Conservation (phyloP, 352 stramenopile species). For the Globisporangium spinosum region DNA sequence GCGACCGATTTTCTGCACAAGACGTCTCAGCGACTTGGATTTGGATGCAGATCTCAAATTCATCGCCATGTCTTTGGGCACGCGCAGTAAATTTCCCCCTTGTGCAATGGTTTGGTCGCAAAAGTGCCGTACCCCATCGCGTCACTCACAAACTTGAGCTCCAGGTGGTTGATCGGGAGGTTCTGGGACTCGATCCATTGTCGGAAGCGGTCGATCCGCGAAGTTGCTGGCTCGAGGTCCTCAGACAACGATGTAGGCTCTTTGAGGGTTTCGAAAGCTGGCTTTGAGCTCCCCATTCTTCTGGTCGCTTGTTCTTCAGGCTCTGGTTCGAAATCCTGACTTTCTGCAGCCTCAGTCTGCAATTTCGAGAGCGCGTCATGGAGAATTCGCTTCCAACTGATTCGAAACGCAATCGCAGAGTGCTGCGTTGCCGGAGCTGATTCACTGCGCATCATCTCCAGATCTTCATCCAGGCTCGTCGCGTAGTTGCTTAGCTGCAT, state of each 20-base stretch:
- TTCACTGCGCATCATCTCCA: slow-evolving; percentile 1
- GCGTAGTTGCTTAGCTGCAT: slow-evolving; percentile 29
- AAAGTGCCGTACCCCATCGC: slow-evolving; percentile 66
- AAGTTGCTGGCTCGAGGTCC: slow-evolving; percentile 12
- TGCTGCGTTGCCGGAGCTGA: not conserved
- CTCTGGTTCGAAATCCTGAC: not conserved
- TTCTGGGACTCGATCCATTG: slow-evolving; percentile 35
- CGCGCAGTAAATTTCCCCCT: slow-evolving; percentile 77
- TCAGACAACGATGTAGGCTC: not conserved
- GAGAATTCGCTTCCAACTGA: slow-evolving; percentile 54
- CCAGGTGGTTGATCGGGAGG: slow-evolving; percentile 52
- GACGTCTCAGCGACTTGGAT: slow-evolving; percentile 36
- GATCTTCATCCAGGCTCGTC: slow-evolving; percentile 43
- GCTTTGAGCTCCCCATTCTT: not conserved
- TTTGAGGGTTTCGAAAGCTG: not conserved
- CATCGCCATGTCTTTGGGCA: slow-evolving; percentile 72
- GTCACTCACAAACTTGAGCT: slow-evolving; percentile 46
- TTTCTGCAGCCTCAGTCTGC: not conserved
- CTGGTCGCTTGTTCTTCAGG: not conserved
- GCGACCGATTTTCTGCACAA: slow-evolving; percentile 21
- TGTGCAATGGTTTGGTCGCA: slow-evolving; percentile 43
- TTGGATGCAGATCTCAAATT: slow-evolving; percentile 49
- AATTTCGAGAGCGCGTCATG: slow-evolving; percentile 21
- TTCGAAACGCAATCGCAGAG: slow-evolving; percentile 41
- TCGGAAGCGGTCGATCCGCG: slow-evolving; percentile 29